Base-by-base conservation (phyloP, 352 stramenopile species). In the Phytophthora idaei region DNA sequence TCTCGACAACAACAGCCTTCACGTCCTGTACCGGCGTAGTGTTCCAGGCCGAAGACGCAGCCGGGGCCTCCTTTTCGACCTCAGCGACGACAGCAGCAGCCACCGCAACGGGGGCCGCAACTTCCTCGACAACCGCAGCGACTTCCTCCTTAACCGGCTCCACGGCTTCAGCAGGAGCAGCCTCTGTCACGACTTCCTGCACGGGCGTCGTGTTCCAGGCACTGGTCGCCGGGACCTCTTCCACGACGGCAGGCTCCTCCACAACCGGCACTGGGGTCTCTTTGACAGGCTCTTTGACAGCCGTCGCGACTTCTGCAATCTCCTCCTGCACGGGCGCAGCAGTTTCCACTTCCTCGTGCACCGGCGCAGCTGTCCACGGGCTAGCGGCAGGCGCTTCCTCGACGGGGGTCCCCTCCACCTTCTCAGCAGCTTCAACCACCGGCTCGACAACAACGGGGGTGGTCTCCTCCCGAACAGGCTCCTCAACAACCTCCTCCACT, bases 201-300 rank as follows among this genome's bases (percentile, higher is more conserved):
- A 73, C 62, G n/a, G 71, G 68, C 29, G 60, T 62, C n/a, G 63
- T 57, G 59, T 76, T 79, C 64, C 64, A 77, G 21, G 58, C 51
- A 8, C 65, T 61, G 36, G 5, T 46, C 27, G 61, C 27, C 11
- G 61, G 44, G 36, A 12, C 37, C 49, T 66, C 61, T 44, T 66
- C 61, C 31, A 61, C 41, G 3, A 59, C 57, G 29, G 61, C 15
- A 5, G 45, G 6, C 10, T 50, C 39, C 28, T 69, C 37, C 56
- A 41, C 44, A 8, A 57, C 36, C 14, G 50, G 36, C 37, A 41
- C 34, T 3, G 46, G 8, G 27, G 14, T 31, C 29, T 31, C 21
- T 31, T 59, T 39, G 17, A 47, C 44, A 48, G 42, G 12, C 14
- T 34, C 32, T 15, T 56, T 27, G 46, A 55, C 48, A 17, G 29